Evolutionary conservation across 352 stramenopile species (phyloP).

Genomic region (Globisporangium spiculum): DNA sequence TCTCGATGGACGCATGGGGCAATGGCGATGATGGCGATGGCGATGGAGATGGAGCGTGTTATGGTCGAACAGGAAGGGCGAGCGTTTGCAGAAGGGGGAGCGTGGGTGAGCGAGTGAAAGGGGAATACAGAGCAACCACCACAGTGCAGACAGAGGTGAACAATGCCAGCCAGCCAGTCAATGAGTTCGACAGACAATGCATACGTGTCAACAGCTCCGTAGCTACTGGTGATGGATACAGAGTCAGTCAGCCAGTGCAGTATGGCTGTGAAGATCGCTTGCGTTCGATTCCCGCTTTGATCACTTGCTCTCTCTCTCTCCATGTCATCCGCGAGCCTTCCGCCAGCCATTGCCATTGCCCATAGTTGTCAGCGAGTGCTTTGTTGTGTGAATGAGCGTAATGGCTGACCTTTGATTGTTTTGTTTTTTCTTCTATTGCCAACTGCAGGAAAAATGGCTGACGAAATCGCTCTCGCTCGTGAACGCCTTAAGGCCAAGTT

Average conservation of each 20-base stretch:
- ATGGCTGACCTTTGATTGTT: slow-evolving; percentile 8
- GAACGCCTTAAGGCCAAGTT: slow-evolving; percentile 86
- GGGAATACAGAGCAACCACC: background rate
- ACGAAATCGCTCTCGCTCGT: slow-evolving; percentile 88
- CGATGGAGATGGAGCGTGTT: background rate
- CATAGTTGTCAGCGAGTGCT: background rate
- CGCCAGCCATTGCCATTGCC: background rate
- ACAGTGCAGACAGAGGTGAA: background rate
- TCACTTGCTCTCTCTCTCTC: background rate
- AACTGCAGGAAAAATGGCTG: slow-evolving; percentile 61
- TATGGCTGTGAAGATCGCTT: background rate
- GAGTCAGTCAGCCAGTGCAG: background rate
- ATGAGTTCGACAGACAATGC: background rate
- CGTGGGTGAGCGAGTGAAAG: background rate
- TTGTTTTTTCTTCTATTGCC: background rate
- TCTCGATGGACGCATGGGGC: background rate
- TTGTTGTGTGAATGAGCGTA: background rate
- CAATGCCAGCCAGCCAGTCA: background rate
- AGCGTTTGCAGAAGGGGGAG: background rate
- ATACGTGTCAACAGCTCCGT: background rate
- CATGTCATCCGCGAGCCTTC: background rate
- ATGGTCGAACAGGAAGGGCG: background rate
- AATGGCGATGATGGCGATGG: background rate
- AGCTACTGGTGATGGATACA: slow-evolving; percentile 1
- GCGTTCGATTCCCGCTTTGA: background rate